Percentiles rank a stretch among this genome's conserved stretches.
These are phyloP conservation scores for Aspergillus arachidicola DNA, from an alignment of 2,329 filamentous ascomycete genomes.

Conservation along the genomic window DNA sequence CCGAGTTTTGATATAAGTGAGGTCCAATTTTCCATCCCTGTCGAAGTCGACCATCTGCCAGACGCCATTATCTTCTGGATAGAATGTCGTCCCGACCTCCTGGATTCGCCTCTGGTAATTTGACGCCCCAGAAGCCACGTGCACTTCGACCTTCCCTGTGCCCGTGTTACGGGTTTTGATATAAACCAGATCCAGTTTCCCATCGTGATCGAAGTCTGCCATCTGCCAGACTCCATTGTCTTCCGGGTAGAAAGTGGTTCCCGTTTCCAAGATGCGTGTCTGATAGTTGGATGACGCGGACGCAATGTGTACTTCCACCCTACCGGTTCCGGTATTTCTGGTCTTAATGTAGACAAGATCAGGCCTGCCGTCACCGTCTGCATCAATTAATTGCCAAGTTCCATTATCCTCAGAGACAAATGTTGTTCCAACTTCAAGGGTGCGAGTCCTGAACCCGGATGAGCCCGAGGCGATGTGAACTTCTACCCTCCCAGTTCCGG, in stretches of 20 bases:
- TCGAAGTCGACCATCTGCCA: constrained; percentile 20
- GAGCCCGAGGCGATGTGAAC: constrained; percentile 11
- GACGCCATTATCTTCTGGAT: constrained; percentile 13
- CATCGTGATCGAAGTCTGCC: constrained; percentile 16
- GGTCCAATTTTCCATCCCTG: constrained; percentile 15
- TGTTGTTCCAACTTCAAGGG: constrained; percentile 6
- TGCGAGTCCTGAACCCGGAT: constrained; percentile 5
- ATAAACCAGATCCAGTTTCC: constrained; percentile 16
- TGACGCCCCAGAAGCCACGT: constrained; percentile 17
- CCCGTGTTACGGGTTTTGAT: constrained; percentile 20
- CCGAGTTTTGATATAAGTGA: constrained; percentile 18
- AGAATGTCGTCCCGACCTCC: constrained; percentile 64
- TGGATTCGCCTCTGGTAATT: constrained; percentile 59
- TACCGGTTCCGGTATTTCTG: constrained; percentile 19
- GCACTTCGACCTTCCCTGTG: constrained; percentile 18
- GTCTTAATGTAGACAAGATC: constrained; percentile 21
- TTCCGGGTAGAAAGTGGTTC: constrained; percentile 55
- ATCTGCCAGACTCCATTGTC: constrained; percentile 18
- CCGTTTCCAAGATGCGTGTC: constrained; percentile 66
- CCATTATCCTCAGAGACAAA: constrained; percentile 7
- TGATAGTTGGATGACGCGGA: constrained; percentile 14
- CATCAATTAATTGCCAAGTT: constrained; percentile 7
- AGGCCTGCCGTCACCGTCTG: background rate
- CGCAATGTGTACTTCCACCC: constrained; percentile 19
- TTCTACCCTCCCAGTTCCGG: constrained; percentile 16